Conservation (phyloP, 352 stramenopile genomes). For the Globisporangium canariense region DNA sequence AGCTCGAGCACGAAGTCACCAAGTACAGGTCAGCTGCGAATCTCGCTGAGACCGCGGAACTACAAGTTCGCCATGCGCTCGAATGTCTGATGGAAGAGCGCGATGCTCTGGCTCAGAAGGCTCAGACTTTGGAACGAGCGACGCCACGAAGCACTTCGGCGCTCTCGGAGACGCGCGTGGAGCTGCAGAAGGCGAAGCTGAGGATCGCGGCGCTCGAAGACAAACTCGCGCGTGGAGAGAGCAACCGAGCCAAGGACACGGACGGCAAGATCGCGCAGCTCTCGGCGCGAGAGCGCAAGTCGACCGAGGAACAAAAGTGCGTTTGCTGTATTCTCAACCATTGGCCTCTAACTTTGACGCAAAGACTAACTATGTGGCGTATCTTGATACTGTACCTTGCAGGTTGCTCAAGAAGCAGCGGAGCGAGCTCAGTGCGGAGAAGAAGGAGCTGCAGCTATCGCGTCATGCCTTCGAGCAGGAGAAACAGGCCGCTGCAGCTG, state of each 20-base stretch:
- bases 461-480: conserved; percentile 21
- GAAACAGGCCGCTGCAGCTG: conserved; percentile 1
- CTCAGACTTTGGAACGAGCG: conserved; percentile 13
- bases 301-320: conserved; percentile 50
- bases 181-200: conserved; percentile 52
- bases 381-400: neutral
- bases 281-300: conserved; percentile 30
- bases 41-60: conserved; percentile 13
- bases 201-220: conserved; percentile 47
- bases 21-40: conserved; percentile 14
- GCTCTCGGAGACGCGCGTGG: conserved; percentile 33
- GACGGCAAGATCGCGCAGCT: conserved; percentile 34
- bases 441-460: conserved; percentile 29
- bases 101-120: conserved; percentile 19
- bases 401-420: conserved; percentile 48
- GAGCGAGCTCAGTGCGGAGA: conserved; percentile 27
- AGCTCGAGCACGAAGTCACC: conserved; percentile 8
- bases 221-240: conserved; percentile 28
- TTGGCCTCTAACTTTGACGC: neutral
- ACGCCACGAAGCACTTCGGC: conserved; percentile 16
- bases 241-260: conserved; percentile 28
- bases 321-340: neutral
- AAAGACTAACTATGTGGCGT: neutral
- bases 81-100: conserved; percentile 21
- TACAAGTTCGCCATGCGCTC: conserved; percentile 13